These are phyloP conservation scores for Curvularia verruculosa DNA, from an alignment of 2,329 filamentous ascomycete species.

Conservation along the genomic window DNA sequence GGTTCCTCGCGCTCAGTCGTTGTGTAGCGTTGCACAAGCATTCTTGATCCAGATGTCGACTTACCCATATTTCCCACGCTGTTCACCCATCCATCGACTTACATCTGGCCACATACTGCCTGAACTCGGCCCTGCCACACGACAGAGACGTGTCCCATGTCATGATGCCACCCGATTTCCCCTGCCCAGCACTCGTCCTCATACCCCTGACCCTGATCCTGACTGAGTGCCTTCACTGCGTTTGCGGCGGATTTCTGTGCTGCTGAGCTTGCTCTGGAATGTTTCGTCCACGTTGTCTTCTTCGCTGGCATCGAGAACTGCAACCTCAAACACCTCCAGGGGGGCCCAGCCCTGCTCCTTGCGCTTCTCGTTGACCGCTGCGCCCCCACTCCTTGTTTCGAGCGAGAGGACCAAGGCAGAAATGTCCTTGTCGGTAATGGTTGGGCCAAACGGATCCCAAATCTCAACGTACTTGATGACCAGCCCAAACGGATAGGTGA, in stretches of 20 bases:
- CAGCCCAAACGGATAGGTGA: constrained; percentile 67
- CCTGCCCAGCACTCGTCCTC: neutral
- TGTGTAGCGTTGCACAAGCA: constrained; percentile 36
- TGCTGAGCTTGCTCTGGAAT: constrained; percentile 88
- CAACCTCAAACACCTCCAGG: constrained; percentile 85
- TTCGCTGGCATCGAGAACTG: constrained; percentile 76
- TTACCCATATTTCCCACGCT: constrained; percentile 13
- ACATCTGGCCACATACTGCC: constrained; percentile 13
- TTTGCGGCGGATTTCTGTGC: constrained; percentile 74
- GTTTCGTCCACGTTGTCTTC: constrained; percentile 58
- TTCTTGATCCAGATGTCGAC: constrained; percentile 25
- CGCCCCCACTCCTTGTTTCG: constrained; percentile 84
- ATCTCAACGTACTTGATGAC: constrained; percentile 82
- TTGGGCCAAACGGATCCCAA: constrained; percentile 87
- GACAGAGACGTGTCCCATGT: constrained; percentile 14
- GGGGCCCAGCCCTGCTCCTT: constrained; percentile 74
- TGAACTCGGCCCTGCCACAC: constrained; percentile 15
- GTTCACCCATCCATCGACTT: constrained; percentile 16
- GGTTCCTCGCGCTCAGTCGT: constrained; percentile 25
- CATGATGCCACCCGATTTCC: neutral
- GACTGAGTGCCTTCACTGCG: constrained; percentile 36
- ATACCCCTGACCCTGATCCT: constrained; percentile 32
- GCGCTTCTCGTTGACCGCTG: constrained; percentile 84
- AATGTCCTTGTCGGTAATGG: constrained; percentile 79
- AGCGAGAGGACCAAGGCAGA: constrained; percentile 83